Base-by-base conservation (phyloP, 371 early-diverging fungal genomes). In the Mucor circinelloides region DNA sequence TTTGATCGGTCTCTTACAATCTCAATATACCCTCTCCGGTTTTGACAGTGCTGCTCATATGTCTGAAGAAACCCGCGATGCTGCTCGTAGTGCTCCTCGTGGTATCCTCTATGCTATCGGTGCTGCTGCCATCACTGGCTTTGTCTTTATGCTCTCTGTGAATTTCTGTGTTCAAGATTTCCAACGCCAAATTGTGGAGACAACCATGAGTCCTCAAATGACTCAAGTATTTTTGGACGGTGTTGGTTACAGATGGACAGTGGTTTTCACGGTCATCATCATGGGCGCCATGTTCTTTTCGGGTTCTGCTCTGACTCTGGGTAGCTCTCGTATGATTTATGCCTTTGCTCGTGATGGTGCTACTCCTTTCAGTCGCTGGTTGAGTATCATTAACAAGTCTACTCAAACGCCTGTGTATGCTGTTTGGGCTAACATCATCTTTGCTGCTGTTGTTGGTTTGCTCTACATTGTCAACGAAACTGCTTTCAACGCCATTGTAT, bases 31-130 rank as follows among this genome's bases (percentile, higher is more conserved):
- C 17, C 68, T 87, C 46, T 84, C 84, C 32, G 89, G 92, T n/a
- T 92, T 89, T 74, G 93, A 92, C 59, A 85, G 89, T 27, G 87
- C 90, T 6, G 91, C 91, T 6, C 91, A 93, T 68, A 88, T 93
- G 86, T 84, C 89, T 6, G 93, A 93, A 61, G 93, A 93, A 74
- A 91, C 93, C 21, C 77, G 78, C 31, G 83, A 87, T 64, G 89
- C 90, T 7, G 83, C 81, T 64, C 79, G 86, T 36, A 83, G 83
- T 38, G 90, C 89, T 0, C 91, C 93, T 2, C 74, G 79, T 23
- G 90, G 88, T 32, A 91, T 93, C 58, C 73, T 90, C 44, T 76
- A 78, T 61, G 79, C 85, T 28, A 78, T 85, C 62, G 82, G 76
- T 19, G 66, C 78, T 13, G 77, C 81, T 23, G 63, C 84, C n/a